phyloP scores from a whole-genome alignment of 2,329 filamentous ascomycete species.

The Aspergillus ruber region DNA sequence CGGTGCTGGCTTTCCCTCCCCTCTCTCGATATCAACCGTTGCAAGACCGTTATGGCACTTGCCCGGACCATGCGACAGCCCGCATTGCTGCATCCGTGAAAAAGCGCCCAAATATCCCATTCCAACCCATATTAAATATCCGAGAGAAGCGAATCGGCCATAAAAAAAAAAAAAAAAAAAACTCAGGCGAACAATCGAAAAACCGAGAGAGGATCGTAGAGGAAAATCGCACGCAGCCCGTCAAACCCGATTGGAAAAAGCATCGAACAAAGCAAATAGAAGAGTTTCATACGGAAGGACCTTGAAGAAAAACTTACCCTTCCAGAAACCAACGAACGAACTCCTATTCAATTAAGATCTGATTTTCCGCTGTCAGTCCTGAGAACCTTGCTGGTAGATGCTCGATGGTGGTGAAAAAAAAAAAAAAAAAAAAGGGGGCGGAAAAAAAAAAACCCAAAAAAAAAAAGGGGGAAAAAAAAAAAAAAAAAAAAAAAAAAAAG shows the following conservation, averaged over 20 bases:
- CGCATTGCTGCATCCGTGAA: background rate
- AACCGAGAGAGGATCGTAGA: background rate
- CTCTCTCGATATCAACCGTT: background rate
- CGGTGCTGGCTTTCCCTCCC: background rate
- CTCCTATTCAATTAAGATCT: constrained; percentile 3
- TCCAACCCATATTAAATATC: background rate
- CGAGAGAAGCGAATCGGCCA: background rate
- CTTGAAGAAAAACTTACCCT: constrained; percentile 4
- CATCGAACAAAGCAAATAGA: background rate
- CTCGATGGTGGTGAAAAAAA: constrained; percentile 7
- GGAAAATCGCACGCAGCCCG: constrained; percentile 1
- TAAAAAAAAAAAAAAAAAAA: background rate
- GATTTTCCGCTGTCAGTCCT: constrained; percentile 6
- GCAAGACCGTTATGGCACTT: background rate
- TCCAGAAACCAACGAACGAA: background rate
- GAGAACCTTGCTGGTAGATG: constrained; percentile 24
- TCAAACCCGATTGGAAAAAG: background rate
- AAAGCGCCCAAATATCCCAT: background rate
- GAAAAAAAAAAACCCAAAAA: constrained; percentile 7
- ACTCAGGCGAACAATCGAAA: background rate
- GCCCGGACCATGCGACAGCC: background rate
- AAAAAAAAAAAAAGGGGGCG: constrained; percentile 7
- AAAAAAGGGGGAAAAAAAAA: constrained; percentile 1
- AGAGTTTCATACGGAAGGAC: background rate
- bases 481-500: background rate